These are phyloP conservation scores for Gaeumannomyces sp. DNA, from an alignment of 2,329 filamentous ascomycete genomes.

Conservation along the genomic window DNA sequence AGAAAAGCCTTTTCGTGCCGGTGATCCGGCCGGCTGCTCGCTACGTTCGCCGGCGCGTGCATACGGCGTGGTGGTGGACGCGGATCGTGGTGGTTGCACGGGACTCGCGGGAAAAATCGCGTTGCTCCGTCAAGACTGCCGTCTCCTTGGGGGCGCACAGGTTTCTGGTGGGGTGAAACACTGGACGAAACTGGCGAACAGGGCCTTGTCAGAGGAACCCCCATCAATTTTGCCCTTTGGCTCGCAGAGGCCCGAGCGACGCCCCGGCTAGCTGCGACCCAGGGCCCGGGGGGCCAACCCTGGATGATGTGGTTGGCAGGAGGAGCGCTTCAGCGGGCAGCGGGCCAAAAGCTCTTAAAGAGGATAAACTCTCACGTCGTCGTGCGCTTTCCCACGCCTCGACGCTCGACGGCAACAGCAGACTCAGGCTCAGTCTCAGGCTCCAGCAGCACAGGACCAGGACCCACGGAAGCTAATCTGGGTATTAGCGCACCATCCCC, in stretches of 20 bases:
- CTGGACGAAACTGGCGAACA: not conserved
- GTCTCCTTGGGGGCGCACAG: not conserved
- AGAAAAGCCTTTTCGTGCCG: no score
- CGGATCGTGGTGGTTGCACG: not conserved
- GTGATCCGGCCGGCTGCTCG: not conserved
- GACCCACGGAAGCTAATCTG: not conserved
- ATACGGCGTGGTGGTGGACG: not conserved
- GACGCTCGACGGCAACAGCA: not conserved
- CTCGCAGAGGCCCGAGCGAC: not conserved
- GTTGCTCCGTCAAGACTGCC: not conserved
- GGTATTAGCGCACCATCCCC: not conserved
- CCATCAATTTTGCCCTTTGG: not conserved
- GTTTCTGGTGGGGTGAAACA: constrained; percentile 1
- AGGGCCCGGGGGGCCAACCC: not conserved
- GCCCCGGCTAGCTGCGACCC: not conserved
- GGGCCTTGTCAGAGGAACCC: not conserved
- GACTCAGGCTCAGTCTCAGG: not conserved
- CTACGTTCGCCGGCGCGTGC: not conserved
- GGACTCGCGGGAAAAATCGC: not conserved
- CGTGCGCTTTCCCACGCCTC: not conserved
- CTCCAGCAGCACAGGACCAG: not conserved
- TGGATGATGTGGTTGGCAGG: not conserved
- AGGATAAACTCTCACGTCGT: not conserved
- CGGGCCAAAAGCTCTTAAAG: not conserved
- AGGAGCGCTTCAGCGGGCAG: not conserved